These are phyloP conservation scores for Coniferiporia sulphurascens DNA, from an alignment of 1,284 basidiomycete genomes.

Conservation along the genomic window DNA sequence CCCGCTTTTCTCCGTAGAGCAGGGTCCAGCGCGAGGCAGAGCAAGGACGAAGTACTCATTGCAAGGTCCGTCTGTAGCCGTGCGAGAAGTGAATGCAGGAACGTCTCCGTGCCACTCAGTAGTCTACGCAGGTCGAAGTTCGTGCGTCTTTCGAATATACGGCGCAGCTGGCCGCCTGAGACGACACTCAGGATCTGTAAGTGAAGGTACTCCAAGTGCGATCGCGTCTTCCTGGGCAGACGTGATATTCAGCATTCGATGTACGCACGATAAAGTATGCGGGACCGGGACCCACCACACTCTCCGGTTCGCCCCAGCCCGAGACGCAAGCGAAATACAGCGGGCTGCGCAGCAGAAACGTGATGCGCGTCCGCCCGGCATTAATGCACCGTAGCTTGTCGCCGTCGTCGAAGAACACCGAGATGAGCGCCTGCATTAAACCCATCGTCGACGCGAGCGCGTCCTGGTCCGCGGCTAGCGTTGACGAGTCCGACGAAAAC, in stretches of 20 bases:
- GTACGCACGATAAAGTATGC: too few species aligned
- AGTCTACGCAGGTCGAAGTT: conserved; percentile 90
- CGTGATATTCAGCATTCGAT: conserved; percentile 1
- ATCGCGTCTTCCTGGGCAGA: conserved; percentile 67
- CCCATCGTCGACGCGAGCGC: conserved; percentile 80
- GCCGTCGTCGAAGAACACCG: conserved; percentile 81
- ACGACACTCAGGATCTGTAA: conserved; percentile 90
- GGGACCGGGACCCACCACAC: conserved; percentile 76
- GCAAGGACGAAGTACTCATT: conserved; percentile 75
- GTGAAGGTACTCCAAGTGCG: conserved; percentile 93
- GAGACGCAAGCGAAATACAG: conserved; percentile 90
- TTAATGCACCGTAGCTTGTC: conserved; percentile 81
- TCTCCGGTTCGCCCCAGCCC: conserved; percentile 91
- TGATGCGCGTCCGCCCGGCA: conserved; percentile 72
- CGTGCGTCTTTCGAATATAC: conserved; percentile 82
- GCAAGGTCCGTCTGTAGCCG: conserved; percentile 76
- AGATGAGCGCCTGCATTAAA: conserved; percentile 92
- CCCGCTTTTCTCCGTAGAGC: conserved; percentile 65
- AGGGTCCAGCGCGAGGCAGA: conserved; percentile 74
- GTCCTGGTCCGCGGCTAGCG: conserved; percentile 30
- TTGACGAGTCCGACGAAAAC: conserved; percentile 42
- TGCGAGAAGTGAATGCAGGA: conserved; percentile 66
- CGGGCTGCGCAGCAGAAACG: conserved; percentile 81
- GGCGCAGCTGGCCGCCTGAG: conserved; percentile 76
- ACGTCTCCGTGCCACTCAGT: conserved; percentile 80